Base-by-base conservation (phyloP, 106 monocot genomes). In the Dendrobium catenatum region DNA sequence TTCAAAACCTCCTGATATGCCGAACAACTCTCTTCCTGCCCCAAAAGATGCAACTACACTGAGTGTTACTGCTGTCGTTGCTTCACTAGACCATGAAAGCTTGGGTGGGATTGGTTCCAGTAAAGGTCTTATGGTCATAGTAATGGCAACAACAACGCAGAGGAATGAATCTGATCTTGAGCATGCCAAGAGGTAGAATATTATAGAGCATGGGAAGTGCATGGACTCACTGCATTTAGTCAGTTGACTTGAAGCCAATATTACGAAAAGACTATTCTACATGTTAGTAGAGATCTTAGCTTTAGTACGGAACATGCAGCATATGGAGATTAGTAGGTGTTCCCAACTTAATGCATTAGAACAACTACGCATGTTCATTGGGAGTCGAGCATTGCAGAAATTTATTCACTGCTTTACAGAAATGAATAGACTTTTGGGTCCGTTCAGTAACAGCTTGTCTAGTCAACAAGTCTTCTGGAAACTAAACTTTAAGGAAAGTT, bases 51-150 rank as follows among this genome's bases (percentile, higher is more conserved):
- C 80, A 83, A 95, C 93, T 72, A 73, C 95, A 78, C 87, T 91
- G 73, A 94, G 90, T 59, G 98, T 95, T 83, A 90, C 95, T 82
- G 94, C 95, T 44, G 44, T 90, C 22, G 93, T 93, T 77, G 93
- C 98, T 84, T 89, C 93, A 40, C 82, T 91, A 51, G 93, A 99
- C 87, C 89, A 89, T 75, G 93, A 95, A 56, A 82, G 98, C 55
- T 91, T 85, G 83, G 85, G 93, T 9, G 93, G 87, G 84, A 91
- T 99, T 82, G 95, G 95, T 80, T 91, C 98, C 80, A 88, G 93
- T n/a, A 89, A 95, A 84, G 95, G 95, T 59, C 87, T 99, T 68
- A 95, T 95, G 89, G 98, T 93, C 85, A 95, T 99, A 41, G 98
- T 95, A 64, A 99, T 95, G 98, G 95, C 98, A 8, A 99, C 98